Evolutionary conservation across 768 basidiomycete species (phyloP).

Genomic region (Agaricus sinodeliciosus): DNA sequence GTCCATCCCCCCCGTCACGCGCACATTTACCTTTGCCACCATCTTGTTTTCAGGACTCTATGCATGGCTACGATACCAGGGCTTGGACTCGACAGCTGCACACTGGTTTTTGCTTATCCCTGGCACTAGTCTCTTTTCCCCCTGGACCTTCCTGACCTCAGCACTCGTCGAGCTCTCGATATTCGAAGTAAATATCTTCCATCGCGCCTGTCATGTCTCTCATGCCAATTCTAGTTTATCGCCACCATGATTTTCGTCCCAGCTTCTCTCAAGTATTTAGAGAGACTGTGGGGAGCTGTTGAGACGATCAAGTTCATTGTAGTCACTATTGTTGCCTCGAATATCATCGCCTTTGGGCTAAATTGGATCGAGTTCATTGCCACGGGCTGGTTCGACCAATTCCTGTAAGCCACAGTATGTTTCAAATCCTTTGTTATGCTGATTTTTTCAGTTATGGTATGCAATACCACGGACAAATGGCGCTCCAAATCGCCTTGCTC

Average conservation of each 20-base stretch:
- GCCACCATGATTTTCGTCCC: constrained; percentile 74
- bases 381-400: constrained; percentile 63
- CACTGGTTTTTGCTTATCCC: constrained; percentile 80
- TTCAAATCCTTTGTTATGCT: constrained; percentile 9
- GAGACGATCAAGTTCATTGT: constrained; percentile 85
- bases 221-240: constrained; percentile 48
- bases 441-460: constrained; percentile 62
- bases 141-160: constrained; percentile 92
- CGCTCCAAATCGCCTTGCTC: constrained; percentile 79
- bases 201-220: background rate
- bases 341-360: constrained; percentile 82
- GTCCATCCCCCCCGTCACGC: constrained; percentile 76
- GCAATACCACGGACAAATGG: constrained; percentile 90
- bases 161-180: constrained; percentile 80
- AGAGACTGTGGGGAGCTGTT: constrained; percentile 87
- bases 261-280: constrained; percentile 82
- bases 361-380: constrained; percentile 83
- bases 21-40: constrained; percentile 60
- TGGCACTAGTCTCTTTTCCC: constrained; percentile 74
- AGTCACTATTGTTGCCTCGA: constrained; percentile 72
- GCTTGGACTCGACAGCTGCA: constrained; percentile 25
- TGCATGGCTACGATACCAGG: constrained; percentile 59
- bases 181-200: constrained; percentile 60
- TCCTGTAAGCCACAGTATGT: constrained; percentile 53
- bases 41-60: constrained; percentile 52